Percentiles rank a stretch among this genome's conserved stretches.
Conservation (phyloP, 441 rosid genomes). For the Populus trichocarpa region DNA sequence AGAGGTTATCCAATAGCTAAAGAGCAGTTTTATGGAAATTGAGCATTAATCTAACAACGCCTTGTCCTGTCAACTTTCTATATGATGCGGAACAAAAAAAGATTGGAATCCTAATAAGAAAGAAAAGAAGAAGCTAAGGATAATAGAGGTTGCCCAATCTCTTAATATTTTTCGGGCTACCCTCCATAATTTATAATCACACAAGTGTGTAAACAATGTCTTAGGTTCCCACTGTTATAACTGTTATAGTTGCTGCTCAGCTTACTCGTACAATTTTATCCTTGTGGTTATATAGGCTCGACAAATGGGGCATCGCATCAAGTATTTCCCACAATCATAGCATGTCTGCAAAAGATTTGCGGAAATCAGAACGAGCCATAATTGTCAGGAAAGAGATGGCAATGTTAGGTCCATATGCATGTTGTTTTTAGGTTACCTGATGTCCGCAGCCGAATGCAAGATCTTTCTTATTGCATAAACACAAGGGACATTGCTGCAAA, state of each 20-base stretch:
- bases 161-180: no score
- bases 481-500: constrained; percentile 22
- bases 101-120: no score
- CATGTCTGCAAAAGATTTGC: constrained; percentile 32
- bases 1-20: not conserved
- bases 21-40: not conserved
- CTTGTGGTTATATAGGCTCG: constrained; percentile 22
- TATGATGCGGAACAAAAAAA: no score
- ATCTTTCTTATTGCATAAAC: constrained; percentile 16
- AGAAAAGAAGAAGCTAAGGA: no score
- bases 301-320: constrained; percentile 33
- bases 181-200: no score
- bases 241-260: not conserved
- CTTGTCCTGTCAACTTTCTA: not conserved
- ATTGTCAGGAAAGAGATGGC: not conserved
- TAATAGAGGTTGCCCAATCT: no score
- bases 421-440: constrained; percentile 8
- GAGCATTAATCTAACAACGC: not conserved
- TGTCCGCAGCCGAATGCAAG: constrained; percentile 32
- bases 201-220: no score
- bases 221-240: no score
- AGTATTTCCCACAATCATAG: constrained; percentile 34
- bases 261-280: constrained; percentile 29
- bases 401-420: no score
- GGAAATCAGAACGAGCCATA: not conserved